A percentile compares a stretch with the other conserved stretches of the same genome.
phyloP scores from a whole-genome alignment of 176 grass and related monocot species.

The Phragmites australis region DNA sequence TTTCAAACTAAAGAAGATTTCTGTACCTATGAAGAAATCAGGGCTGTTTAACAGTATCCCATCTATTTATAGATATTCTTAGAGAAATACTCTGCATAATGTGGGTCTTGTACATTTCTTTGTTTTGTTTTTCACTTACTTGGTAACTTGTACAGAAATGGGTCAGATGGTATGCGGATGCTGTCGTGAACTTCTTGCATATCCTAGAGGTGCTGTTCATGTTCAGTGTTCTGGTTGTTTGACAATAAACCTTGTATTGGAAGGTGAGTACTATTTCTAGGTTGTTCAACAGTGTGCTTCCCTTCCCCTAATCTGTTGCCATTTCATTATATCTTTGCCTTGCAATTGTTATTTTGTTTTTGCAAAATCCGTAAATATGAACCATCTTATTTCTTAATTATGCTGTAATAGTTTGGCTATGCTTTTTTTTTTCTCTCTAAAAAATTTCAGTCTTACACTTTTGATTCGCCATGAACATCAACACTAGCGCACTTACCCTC shows the following conservation, averaged over 20 bases:
- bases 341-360: not conserved
- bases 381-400: constrained; percentile 23
- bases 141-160: constrained; percentile 63
- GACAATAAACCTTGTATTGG: constrained; percentile 80
- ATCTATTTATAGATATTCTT: constrained; percentile 18
- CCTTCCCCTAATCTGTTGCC: constrained; percentile 9
- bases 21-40: constrained; percentile 15
- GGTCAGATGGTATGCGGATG: constrained; percentile 83
- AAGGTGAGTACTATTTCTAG: constrained; percentile 53
- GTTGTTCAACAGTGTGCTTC: too few relatives aligned
- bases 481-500: not conserved
- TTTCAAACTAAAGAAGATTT: constrained; percentile 19
- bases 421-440: not conserved
- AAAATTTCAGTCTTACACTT: not conserved
- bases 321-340: constrained; percentile 18
- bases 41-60: constrained; percentile 1
- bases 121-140: constrained; percentile 8
- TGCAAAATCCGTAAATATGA: constrained; percentile 5
- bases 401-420: constrained; percentile 11
- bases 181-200: constrained; percentile 70
- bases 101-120: not conserved
- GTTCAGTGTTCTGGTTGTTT: constrained; percentile 73
- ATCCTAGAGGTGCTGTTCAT: constrained; percentile 61
- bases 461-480: not conserved
- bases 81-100: not conserved